A percentile compares a stretch with the other conserved stretches of the same genome.
phyloP scores from a whole-genome alignment of 2,329 filamentous ascomycete genomes.

The Botryotinia convoluta region DNA sequence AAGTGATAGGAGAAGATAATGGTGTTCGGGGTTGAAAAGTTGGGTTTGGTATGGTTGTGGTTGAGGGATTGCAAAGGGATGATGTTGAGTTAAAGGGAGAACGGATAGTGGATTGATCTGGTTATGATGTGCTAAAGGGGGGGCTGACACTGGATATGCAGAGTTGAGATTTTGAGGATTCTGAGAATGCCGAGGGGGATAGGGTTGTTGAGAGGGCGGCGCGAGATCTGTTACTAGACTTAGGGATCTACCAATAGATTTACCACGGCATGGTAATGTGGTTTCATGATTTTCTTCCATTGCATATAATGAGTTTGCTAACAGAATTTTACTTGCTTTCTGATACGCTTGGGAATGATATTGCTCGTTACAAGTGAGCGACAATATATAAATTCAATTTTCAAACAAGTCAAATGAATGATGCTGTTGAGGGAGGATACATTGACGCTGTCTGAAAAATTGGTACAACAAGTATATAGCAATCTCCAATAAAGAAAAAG shows the following conservation, averaged over 20 bases:
- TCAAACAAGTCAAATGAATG: not conserved
- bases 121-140: not conserved
- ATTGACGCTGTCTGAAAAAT: not conserved
- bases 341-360: not conserved
- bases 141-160: not conserved
- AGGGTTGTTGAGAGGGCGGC: not conserved
- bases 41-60: not conserved
- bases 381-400: not conserved
- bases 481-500: slow-evolving; percentile 15
- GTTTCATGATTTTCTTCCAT: not conserved
- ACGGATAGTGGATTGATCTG: not conserved
- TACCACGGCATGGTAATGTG: not conserved
- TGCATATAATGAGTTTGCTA: not conserved
- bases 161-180: not conserved
- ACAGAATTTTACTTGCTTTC: not conserved
- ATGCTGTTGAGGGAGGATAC: not conserved
- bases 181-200: not conserved
- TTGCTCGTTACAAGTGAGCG: not conserved
- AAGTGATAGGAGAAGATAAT: slow-evolving; percentile 46
- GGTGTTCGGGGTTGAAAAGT: slow-evolving; percentile 44
- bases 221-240: not conserved
- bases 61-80: slow-evolving; percentile 31
- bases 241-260: not conserved
- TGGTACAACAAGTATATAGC: not conserved
- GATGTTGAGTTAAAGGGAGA: not conserved